A percentile compares a stretch with the other conserved stretches of the same genome.
Evolutionary conservation across 179 eudicot genomes (phyloP).

Genomic region (Drosera spatulata): DNA sequence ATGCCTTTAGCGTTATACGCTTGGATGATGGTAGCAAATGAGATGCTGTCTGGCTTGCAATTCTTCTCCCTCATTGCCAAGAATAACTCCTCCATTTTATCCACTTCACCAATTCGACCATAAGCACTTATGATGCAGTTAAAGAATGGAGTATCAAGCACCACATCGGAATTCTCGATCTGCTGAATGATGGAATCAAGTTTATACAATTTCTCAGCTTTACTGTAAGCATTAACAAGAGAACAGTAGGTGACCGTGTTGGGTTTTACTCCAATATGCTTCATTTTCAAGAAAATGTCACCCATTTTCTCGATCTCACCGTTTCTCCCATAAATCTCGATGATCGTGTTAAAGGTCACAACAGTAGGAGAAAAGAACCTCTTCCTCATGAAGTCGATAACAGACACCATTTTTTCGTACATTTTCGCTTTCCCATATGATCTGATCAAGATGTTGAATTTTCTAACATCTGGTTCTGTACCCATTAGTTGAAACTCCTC

Average conservation of each 20-base stretch:
- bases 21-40: constrained; percentile 75
- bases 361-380: constrained; percentile 63
- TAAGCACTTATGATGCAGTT: constrained; percentile 67
- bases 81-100: constrained; percentile 45
- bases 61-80: constrained; percentile 48
- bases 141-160: constrained; percentile 72
- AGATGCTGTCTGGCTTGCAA: constrained; percentile 55
- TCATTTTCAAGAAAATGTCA: constrained; percentile 67
- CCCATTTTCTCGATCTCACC: constrained; percentile 61
- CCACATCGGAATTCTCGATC: constrained; percentile 68
- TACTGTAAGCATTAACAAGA: constrained; percentile 63
- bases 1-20: constrained; percentile 11
- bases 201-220: constrained; percentile 47
- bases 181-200: constrained; percentile 78
- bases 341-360: constrained; percentile 64
- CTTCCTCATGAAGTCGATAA: constrained; percentile 58
- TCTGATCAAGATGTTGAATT: constrained; percentile 69
- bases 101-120: constrained; percentile 65
- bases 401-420: constrained; percentile 61
- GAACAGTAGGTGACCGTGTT: constrained; percentile 70
- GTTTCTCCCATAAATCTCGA: constrained; percentile 55
- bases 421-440: constrained; percentile 68
- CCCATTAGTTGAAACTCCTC: constrained; percentile 87
- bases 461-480: constrained; percentile 59
- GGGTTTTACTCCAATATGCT: constrained; percentile 86